Conservation (phyloP, 2,329 filamentous ascomycete genomes). For the Neonectria punicea region DNA sequence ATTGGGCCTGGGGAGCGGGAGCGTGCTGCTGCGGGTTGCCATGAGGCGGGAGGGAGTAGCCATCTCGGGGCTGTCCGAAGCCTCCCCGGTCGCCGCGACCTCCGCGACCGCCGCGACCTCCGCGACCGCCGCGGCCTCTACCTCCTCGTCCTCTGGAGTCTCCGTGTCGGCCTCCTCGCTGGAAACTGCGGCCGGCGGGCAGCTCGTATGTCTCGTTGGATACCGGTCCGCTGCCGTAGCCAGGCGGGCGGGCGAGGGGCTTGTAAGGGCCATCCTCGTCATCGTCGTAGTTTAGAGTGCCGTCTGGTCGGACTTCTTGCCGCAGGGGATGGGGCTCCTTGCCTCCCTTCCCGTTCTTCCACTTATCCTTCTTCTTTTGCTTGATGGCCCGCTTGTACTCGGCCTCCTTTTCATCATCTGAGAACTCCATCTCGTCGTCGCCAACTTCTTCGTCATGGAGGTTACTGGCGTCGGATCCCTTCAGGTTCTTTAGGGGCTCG, state of each 20-base stretch:
- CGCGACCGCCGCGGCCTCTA: slow-evolving; percentile 54
- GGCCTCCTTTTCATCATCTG: slow-evolving; percentile 93
- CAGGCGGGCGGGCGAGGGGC: slow-evolving; percentile 74
- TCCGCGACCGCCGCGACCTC: slow-evolving; percentile 54
- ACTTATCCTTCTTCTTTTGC: slow-evolving; percentile 68
- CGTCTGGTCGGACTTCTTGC: slow-evolving; percentile 52
- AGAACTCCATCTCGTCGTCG: slow-evolving; percentile 92
- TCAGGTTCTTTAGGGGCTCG: slow-evolving; percentile 78
- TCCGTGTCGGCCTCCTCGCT: slow-evolving; percentile 53
- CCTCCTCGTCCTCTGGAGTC: slow-evolving; percentile 58
- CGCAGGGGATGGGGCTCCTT: slow-evolving; percentile 54
- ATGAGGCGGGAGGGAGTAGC: slow-evolving; percentile 55
- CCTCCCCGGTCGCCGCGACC: slow-evolving; percentile 54
- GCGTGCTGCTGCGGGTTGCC: slow-evolving; percentile 50
- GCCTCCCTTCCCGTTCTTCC: slow-evolving; percentile 53
- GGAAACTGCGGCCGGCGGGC: slow-evolving; percentile 43
- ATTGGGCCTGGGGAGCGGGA: slow-evolving; percentile 29
- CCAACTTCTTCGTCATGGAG: slow-evolving; percentile 91
- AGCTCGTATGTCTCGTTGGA: slow-evolving; percentile 53
- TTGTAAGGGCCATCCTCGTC: slow-evolving; percentile 77
- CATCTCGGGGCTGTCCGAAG: slow-evolving; percentile 47
- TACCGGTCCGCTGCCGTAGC: slow-evolving; percentile 64
- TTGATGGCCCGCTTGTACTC: slow-evolving; percentile 79
- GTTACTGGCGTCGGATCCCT: slow-evolving; percentile 94
- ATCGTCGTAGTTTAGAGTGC: slow-evolving; percentile 75